These are phyloP conservation scores for Euphorbia lathyris DNA, from an alignment of 345 rosid genomes.

Conservation along the genomic window DNA sequence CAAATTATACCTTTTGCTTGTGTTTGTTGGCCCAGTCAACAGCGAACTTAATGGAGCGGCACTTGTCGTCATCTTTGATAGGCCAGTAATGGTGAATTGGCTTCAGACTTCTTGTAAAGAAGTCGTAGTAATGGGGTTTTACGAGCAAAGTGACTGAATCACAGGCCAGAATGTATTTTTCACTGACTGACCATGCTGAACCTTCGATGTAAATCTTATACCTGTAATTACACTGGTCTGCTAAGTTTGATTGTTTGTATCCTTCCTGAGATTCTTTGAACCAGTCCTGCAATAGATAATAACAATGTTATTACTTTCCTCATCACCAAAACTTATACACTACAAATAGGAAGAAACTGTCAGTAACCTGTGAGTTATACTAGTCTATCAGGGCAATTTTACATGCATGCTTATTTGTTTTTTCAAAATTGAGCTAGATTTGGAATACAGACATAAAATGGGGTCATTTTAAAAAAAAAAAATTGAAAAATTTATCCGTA, in stretches of 20 bases:
- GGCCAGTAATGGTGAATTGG: slow-evolving; percentile 31
- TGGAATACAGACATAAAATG: no score
- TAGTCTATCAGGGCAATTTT: no score
- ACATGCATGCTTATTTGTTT: no score
- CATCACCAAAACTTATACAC: no score
- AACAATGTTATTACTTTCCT: no score
- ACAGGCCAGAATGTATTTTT: slow-evolving; percentile 34
- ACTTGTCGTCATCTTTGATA: slow-evolving; percentile 19
- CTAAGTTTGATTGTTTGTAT: slow-evolving; percentile 69
- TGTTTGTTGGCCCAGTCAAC: slow-evolving; percentile 32
- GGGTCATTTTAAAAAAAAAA: no score
- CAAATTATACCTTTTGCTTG: slow-evolving; percentile 23
- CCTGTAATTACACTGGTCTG: slow-evolving; percentile 73
- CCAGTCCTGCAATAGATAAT: slow-evolving; percentile 62
- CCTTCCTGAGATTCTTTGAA: slow-evolving; percentile 54
- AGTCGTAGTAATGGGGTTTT: slow-evolving; percentile 30
- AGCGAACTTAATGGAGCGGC: slow-evolving; percentile 32
- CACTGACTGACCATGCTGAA: slow-evolving; percentile 33
- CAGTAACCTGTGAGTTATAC: no score
- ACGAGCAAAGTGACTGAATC: slow-evolving; percentile 27
- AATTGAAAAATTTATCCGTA: no score
- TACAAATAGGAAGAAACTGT: no score
- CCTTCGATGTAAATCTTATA: slow-evolving; percentile 35
- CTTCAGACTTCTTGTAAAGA: slow-evolving; percentile 25
- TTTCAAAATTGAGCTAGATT: no score